Evolutionary conservation across 768 basidiomycete genomes (phyloP), one percentile per base, ranked within the genome.

Genomic region (Lactarius psammicola): DNA sequence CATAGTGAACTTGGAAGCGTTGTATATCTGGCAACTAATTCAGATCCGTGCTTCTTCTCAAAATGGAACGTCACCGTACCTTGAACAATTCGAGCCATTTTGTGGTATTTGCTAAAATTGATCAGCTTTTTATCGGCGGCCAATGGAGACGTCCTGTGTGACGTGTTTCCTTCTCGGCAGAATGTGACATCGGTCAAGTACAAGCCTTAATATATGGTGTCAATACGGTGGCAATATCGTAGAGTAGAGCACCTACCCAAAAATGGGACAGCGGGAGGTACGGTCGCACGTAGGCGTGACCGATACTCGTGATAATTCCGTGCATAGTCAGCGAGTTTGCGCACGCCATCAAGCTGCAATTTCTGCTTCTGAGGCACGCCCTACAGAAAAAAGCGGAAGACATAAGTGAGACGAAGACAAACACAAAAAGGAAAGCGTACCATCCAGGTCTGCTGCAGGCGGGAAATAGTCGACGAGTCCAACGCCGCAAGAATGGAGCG

Each of bases 31-130:
- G 28, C 3, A 38, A 2, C n/a, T 15, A 15, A 15, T 23, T 67
- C 59, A 60, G 62, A 40, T 10, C 30, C 2, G 51, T 9, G 55
- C 17, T 18, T 42, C 30, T 36, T 42, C 40, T 36, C 18, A 23
- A 8, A 56, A 46, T 38, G 7, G 28, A 34, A 34, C 2, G 44
- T 46, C 23, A 0, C 59, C 77, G 72, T 69, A 85, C 91, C 91
- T 80, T 91, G 87, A 53, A 94, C 84, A 70, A 96, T 94, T 72
- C 87, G 82, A 38, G 89, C 89, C 65, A 95, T 82, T 74, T 93
- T 96, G 73, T 91, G 90, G 72, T 97, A 98, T 76, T 97, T 96
- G 76, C 95, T 96, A 73, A 97, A 95, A 77, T 99, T 99, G 74
- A 98, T 82, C 44, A 99, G 78, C 71, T 87, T 90, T 76, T 92